Conservation (phyloP, 1,284 basidiomycete genomes). For the Boletellus deceptivus region DNA sequence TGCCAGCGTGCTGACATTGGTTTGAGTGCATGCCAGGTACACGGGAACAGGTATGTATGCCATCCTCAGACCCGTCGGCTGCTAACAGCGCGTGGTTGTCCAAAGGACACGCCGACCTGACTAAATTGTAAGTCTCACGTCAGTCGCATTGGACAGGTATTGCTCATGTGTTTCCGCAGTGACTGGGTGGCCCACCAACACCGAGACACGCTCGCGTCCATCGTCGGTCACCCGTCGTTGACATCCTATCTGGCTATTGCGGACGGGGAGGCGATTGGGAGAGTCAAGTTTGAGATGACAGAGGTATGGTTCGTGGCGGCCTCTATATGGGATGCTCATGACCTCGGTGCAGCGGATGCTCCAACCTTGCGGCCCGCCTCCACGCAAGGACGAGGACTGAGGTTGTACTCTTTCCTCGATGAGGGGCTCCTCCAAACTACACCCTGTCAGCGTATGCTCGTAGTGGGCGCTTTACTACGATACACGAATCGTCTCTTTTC, state of each 20-base stretch:
- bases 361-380: conserved; percentile 97
- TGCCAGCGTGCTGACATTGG: conserved; percentile 10
- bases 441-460: too few species aligned
- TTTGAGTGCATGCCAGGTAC: conserved; percentile 89
- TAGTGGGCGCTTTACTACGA: too few species aligned
- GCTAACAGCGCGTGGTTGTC: conserved; percentile 7
- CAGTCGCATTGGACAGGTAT: not conserved
- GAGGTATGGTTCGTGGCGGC: conserved; percentile 59
- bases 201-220: conserved; percentile 89
- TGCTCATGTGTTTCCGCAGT: conserved; percentile 44
- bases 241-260: conserved; percentile 88
- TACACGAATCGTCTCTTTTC: too few species aligned
- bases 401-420: not conserved
- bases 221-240: conserved; percentile 88
- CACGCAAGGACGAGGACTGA: conserved; percentile 84
- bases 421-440: too few species aligned
- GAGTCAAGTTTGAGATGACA: conserved; percentile 93
- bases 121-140: conserved; percentile 76
- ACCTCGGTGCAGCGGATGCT: conserved; percentile 76
- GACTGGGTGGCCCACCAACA: conserved; percentile 99
- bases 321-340: conserved; percentile 4
- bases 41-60: conserved; percentile 78
- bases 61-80: not conserved
- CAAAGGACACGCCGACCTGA: conserved; percentile 87
- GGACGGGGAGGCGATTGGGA: conserved; percentile 87